Evolutionary conservation across 2,329 filamentous ascomycete species (phyloP).

Genomic region (Fusarium irregulare): DNA sequence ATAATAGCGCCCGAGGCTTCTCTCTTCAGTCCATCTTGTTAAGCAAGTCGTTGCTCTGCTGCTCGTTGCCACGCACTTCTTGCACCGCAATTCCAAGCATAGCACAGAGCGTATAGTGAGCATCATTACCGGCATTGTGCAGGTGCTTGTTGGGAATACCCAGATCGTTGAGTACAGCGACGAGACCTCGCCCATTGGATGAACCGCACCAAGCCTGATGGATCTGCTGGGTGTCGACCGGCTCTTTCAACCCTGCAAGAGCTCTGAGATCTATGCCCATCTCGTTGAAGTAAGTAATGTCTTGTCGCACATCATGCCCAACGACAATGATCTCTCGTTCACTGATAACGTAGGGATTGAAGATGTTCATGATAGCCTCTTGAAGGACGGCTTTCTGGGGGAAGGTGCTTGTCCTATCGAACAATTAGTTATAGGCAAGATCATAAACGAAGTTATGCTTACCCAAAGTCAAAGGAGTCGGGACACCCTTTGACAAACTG

Average conservation of each 20-base stretch:
- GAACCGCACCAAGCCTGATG: slow-evolving; percentile 72
- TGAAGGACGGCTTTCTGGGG: slow-evolving; percentile 51
- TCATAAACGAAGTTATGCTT: slow-evolving; percentile 46
- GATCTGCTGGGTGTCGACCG: slow-evolving; percentile 78
- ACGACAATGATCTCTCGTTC: slow-evolving; percentile 75
- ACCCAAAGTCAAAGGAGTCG: slow-evolving; percentile 80
- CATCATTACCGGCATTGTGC: slow-evolving; percentile 93
- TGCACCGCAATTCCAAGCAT: slow-evolving; percentile 65
- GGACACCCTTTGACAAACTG: slow-evolving; percentile 79
- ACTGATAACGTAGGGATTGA: slow-evolving; percentile 48
- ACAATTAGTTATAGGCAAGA: slow-evolving; percentile 12
- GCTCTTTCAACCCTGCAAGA: slow-evolving; percentile 66
- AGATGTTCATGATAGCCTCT: slow-evolving; percentile 51
- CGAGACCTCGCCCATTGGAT: slow-evolving; percentile 66
- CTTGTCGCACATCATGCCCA: slow-evolving; percentile 77
- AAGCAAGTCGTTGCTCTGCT: slow-evolving; percentile 20
- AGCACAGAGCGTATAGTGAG: slow-evolving; percentile 79
- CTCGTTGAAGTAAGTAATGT: slow-evolving; percentile 74
- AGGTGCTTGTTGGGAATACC: slow-evolving; percentile 71
- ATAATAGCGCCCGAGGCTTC: neutral
- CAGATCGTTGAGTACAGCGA: slow-evolving; percentile 70
- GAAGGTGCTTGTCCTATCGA: slow-evolving; percentile 56
- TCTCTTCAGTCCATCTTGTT: slow-evolving; percentile 27
- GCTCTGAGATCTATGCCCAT: slow-evolving; percentile 72
- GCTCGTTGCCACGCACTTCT: slow-evolving; percentile 37